Evolutionary conservation across 148 eudicot species (phyloP), one percentile per base, ranked within the genome.

Genomic region (Chenopodium berlandieri): DNA sequence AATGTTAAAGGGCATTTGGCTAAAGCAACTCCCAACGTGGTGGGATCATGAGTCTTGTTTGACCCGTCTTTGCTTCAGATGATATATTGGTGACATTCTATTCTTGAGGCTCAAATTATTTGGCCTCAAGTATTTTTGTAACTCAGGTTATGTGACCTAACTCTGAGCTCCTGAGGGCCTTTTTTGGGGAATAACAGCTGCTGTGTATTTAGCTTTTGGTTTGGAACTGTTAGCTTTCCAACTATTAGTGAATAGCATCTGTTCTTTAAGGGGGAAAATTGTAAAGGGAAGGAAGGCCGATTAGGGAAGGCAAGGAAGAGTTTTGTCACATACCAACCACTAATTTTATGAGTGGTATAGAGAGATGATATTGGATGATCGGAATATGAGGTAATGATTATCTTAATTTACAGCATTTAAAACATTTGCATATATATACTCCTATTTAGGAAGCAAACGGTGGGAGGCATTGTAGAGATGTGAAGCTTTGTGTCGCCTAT

Each of bases 1-100:
- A 88, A 83, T 79, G 66, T 86, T 8, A 90, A 91, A 84, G 88
- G 91, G 70, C 90, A 87, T 84, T 9, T 83, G 74, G 83, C 90
- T 63, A 94, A 94, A 80, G 85, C 88, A 37, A 84, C 90, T 75
- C 84, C 86, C 40, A 90, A 80, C 85, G 63, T 86, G 9, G 75
- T 89, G 27, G 91, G 94, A 78, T 90, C 93, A 10, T 84, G 58
- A 82, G 31, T 67, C 63, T 34, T 10, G 30, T 66, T 16, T 78
- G 31, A 56, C 50, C 23, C 30, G 48, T 48, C 27, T 78, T 1
- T 70, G 73, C 0, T 12, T 14, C 22, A 34, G 19, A 17, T 4
- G 44, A 34, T 20, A 14, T 7, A 37, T 70, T 14, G 54, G 75
- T 73, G n/a, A 34, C 19, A 30, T 60, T 31, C 68, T 31, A 50